Base-by-base conservation (phyloP, 164 flowering plant species). In the Macadamia tetraphylla region DNA sequence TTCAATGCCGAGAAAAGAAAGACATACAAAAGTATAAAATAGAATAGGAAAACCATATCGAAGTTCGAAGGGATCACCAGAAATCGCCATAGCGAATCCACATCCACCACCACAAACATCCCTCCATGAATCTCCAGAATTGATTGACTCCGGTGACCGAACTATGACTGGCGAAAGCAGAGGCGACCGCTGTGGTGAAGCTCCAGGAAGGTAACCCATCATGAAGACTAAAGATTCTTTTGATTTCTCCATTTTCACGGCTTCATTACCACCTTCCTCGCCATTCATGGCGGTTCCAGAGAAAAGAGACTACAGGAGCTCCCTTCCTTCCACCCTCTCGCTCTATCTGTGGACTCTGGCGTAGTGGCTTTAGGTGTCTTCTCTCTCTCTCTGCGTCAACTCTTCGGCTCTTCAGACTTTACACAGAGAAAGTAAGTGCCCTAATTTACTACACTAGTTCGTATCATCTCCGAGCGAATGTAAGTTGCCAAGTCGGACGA, bases 201-300 rank as follows among this genome's bases (percentile, higher is more conserved):
- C 96, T 67, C 98, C 98, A 0, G 99, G 99, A 5, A 95, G 76
- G 64, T 92, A 95, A 1, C 99, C 99, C 88, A 96, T 91, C 98
- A 95, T 89, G 59, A 71, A 84, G 51, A 89, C 96, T 72, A 73
- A 7, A 9, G 60, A 73, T 74, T 81, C 81, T 55, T 62, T 78
- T 23, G 29, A 71, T 51, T 59, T 66, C 46, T 68, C 73, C 78
- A 67, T 71, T 62, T 67, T 68, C 52, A 29, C 68, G 13, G 43
- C 57, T 29, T 65, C 78, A 66, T 61, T 81, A 6, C 29, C 65
- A 32, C 65, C 76, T 48, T 10, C 65, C 23, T 61, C 74, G 51
- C 58, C 78, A 29, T 58, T 64, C 74, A 72, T 70, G 29, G 63
- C 69, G 23, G 18, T 52, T 75, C 35, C 58, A 23, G 12, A 48